A percentile compares a stretch with the other conserved stretches of the same genome.
Conservation (phyloP, 768 basidiomycete genomes). For the Neoboletus brunneissimus region DNA sequence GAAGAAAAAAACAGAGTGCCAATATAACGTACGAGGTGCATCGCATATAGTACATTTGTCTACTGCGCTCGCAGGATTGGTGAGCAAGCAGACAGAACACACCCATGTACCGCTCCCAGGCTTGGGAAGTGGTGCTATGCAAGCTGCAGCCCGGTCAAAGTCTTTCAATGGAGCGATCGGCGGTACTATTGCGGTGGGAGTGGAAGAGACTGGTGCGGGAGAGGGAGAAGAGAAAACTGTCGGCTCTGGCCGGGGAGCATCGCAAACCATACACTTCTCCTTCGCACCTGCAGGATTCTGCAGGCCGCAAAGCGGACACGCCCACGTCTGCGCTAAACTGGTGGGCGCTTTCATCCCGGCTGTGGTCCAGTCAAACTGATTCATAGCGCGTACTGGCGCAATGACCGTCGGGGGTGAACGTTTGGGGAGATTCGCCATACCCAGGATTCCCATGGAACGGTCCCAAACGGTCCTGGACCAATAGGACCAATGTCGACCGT, state of each 20-base stretch:
- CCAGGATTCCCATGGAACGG: no score
- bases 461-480: no score
- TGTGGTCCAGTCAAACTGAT: constrained; percentile 59
- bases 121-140: constrained; percentile 29
- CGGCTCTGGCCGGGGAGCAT: constrained; percentile 33
- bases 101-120: constrained; percentile 33
- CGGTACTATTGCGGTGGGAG: not conserved
- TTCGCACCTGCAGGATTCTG: constrained; percentile 36
- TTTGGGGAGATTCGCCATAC: no score
- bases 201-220: not conserved
- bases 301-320: constrained; percentile 50
- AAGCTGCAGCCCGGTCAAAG: constrained; percentile 42
- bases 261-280: constrained; percentile 48
- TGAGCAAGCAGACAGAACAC: constrained; percentile 41
- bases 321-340: constrained; percentile 43
- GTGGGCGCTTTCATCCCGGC: constrained; percentile 53
- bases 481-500: no score
- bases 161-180: constrained; percentile 11
- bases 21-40: no score
- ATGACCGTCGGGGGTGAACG: constrained; percentile 27
- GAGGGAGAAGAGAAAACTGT: constrained; percentile 14
- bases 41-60: no score
- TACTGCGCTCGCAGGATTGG: constrained; percentile 42
- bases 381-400: constrained; percentile 22
- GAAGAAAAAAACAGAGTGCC: no score